Conservation (phyloP, 2,329 filamentous ascomycete species). For the Ascochyta pisi region DNA sequence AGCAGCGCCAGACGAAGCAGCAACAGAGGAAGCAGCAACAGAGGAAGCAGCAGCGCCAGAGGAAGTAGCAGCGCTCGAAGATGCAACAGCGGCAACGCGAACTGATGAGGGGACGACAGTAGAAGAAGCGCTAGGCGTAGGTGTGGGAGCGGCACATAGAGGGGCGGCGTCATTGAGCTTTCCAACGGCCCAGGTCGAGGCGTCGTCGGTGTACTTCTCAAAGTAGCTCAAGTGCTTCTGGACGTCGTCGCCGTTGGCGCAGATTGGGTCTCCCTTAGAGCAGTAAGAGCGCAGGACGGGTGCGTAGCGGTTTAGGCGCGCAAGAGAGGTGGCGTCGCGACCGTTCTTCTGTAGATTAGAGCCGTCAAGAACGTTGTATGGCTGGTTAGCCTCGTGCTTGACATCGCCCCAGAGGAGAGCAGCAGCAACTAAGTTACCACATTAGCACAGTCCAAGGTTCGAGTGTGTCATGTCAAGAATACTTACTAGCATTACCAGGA, state of each 20-base stretch:
- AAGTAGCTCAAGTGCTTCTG: conserved; percentile 66
- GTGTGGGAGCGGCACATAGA: conserved; percentile 29
- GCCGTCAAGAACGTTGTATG: conserved; percentile 33
- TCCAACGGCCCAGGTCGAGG: conserved; percentile 31
- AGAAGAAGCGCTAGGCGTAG: conserved; percentile 29
- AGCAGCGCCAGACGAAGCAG: conserved; percentile 10
- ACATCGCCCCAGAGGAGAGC: conserved; percentile 37
- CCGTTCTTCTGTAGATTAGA: conserved; percentile 22
- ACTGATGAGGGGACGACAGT: conserved; percentile 25
- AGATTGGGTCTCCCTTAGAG: conserved; percentile 66
- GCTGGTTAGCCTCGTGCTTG: conserved; percentile 28
- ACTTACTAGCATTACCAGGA: conserved; percentile 35
- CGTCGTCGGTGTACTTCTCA: conserved; percentile 29
- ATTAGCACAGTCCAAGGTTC: conserved; percentile 25
- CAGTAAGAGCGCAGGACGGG: conserved; percentile 67
- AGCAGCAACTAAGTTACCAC: conserved; percentile 31
- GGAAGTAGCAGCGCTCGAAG: conserved; percentile 19
- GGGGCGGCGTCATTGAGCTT: conserved; percentile 30
- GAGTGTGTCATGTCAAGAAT: conserved; percentile 23
- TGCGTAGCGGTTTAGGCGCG: conserved; percentile 41
- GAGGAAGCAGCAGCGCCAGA: not conserved
- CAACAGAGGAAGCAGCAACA: too few relatives aligned
- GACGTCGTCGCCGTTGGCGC: conserved; percentile 66
- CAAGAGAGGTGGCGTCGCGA: conserved; percentile 24
- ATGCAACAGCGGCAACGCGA: conserved; percentile 21